phyloP scores from a whole-genome alignment of 164 flowering plant genomes.

The Protea cynaroides region DNA sequence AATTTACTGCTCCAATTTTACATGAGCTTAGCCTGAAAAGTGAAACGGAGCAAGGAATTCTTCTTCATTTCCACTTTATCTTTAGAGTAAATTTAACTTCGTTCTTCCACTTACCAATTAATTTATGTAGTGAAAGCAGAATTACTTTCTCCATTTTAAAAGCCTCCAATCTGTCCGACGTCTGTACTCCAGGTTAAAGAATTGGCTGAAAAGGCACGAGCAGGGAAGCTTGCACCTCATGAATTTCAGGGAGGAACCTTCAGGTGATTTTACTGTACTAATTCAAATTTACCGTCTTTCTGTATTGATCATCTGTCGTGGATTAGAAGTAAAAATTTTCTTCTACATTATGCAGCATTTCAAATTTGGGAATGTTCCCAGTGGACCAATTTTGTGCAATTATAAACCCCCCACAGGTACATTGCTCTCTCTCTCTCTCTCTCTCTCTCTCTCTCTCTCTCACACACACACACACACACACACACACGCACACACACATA shows the following conservation, averaged over 20 bases:
- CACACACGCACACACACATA: background rate
- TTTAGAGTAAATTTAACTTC: background rate
- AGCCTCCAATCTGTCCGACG: slow-evolving; percentile 3
- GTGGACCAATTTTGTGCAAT: slow-evolving; percentile 95
- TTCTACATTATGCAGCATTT: slow-evolving; percentile 62
- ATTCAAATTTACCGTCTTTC: background rate
- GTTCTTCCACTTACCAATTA: background rate
- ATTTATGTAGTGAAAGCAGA: background rate
- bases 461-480: background rate
- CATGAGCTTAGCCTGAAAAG: background rate
- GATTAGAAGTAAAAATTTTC: background rate
- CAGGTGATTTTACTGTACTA: slow-evolving; percentile 42
- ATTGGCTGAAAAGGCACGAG: slow-evolving; percentile 87
- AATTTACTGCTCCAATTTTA: background rate
- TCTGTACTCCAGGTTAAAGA: slow-evolving; percentile 65
- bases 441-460: no score
- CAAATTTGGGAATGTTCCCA: slow-evolving; percentile 99
- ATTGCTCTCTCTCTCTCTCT: slow-evolving; percentile 8
- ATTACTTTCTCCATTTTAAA: background rate
- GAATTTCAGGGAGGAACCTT: slow-evolving; percentile 98
- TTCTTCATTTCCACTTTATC: background rate
- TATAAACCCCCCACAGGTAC: slow-evolving; percentile 96
- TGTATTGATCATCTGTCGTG: background rate
- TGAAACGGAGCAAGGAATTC: background rate
- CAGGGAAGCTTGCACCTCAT: slow-evolving; percentile 77